phyloP scores from a whole-genome alignment of 2,329 filamentous ascomycete species.

The Phyllosticta citrichinensis region DNA sequence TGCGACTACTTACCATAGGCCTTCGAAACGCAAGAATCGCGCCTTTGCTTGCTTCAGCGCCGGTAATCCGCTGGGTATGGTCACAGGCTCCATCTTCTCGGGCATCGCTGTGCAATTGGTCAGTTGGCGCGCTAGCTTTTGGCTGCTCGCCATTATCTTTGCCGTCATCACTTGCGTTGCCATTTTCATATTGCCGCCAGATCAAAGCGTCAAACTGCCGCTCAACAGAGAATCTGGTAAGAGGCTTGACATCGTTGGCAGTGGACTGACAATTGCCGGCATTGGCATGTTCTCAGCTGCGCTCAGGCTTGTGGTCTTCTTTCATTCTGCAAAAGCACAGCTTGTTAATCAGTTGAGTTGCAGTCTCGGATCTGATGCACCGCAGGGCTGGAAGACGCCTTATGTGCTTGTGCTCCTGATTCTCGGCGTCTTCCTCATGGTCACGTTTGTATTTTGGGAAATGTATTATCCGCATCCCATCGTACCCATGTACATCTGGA shows the following conservation, averaged over 20 bases:
- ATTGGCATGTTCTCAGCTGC: conserved; percentile 56
- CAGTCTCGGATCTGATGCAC: conserved; percentile 43
- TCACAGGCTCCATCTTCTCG: conserved; percentile 49
- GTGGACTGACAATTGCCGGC: conserved; percentile 50
- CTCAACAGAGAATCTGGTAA: conserved; percentile 40
- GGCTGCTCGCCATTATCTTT: conserved; percentile 54
- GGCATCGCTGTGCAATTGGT: conserved; percentile 52
- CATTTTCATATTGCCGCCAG: conserved; percentile 51
- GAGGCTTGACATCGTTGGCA: conserved; percentile 52
- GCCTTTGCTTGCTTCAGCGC: conserved; percentile 54
- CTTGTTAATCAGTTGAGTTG: conserved; percentile 5
- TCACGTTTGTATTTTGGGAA: conserved; percentile 54
- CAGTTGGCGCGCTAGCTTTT: conserved; percentile 55
- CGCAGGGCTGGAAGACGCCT: conserved; percentile 51
- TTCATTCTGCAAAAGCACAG: not conserved
- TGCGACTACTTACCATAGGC: conserved; percentile 52
- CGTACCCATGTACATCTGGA: conserved; percentile 47
- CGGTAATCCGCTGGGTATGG: conserved; percentile 48
- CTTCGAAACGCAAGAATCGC: conserved; percentile 52
- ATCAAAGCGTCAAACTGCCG: conserved; percentile 37
- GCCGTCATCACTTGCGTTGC: conserved; percentile 48
- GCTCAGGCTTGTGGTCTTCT: conserved; percentile 38
- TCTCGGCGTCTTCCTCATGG: conserved; percentile 47
- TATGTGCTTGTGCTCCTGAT: conserved; percentile 55
- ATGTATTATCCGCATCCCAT: conserved; percentile 37